Conservation (phyloP, 257 asterid genomes). For the Capsicum baccatum region DNA sequence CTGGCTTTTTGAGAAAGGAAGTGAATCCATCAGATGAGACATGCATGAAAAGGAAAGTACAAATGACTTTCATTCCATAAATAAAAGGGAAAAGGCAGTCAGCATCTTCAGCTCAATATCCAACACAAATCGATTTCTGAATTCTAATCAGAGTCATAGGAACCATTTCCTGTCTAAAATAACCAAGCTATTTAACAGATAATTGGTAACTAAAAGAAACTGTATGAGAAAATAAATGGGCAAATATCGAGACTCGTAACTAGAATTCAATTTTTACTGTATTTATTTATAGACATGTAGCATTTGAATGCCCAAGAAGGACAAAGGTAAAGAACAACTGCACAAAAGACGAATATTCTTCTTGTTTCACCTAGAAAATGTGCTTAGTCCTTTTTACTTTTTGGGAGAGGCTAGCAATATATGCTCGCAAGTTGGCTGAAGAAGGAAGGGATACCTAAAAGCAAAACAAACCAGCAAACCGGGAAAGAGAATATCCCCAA, state of each 20-base stretch:
- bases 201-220: slow-evolving; percentile 17
- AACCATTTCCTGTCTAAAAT: not conserved
- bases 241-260: not conserved
- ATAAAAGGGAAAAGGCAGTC: not conserved
- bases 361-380: not conserved
- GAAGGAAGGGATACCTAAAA: slow-evolving; percentile 56
- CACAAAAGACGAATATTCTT: not conserved
- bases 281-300: slow-evolving; percentile 7
- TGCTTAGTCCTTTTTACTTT: not conserved
- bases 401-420: not conserved
- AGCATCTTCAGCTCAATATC: not conserved
- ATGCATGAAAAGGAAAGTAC: not conserved
- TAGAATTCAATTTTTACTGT: not conserved
- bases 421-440: slow-evolving; percentile 17
- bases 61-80: not conserved
- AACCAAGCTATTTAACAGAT: not conserved
- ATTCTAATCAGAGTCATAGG: not conserved
- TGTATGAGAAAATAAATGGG: not conserved
- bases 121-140: not conserved
- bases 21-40: not conserved
- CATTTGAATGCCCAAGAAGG: not conserved
- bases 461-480: slow-evolving; percentile 90
- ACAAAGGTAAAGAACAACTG: not conserved
- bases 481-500: slow-evolving; percentile 95
- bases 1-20: not conserved